Base-by-base conservation (phyloP, 352 stramenopile genomes). In the Globisporangium mamillatum region DNA sequence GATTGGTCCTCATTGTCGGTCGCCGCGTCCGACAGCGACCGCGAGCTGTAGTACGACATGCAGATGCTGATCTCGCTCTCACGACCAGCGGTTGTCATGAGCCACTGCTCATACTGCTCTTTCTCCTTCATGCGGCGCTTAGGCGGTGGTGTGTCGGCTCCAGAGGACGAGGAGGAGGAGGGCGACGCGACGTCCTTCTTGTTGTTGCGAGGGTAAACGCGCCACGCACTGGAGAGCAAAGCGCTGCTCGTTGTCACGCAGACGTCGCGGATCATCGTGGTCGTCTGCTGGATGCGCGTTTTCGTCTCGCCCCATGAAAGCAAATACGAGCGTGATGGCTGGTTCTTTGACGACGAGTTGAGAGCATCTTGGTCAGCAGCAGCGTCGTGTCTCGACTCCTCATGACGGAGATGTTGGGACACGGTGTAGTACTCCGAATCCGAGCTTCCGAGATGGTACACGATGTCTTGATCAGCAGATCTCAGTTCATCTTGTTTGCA, bases 41-140 rank as follows among this genome's bases (percentile, higher is more conserved):
- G 34, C 7, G 63, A 56, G 63, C 63, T 67, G 52, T 41, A 67
- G 63, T 54, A 68, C 36, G 63, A 68, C 63, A 68, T 68, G n/a
- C 63, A 46, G 44, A 63, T 63, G 41, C 44, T 68, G 56, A 63
- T 63, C 63, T 58, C 63, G 41, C 63, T 68, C 18, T 56, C 55
- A 12, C 63, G 63, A 9, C 36, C 24, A 6, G 38, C 38, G 9
- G 22, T 55, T 2, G 14, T 55, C 6, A 27, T 16, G 24, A 64
- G 24, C 59, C 59, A 64, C 38, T 41, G 59, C 16, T 55, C 59
- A 10, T 25, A 50, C 36, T 60, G 52, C n/a, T 60, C 20, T 4
- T 20, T 25, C 18, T 36, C 52, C 14, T 59, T 44, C 22, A n/a
- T 27, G 1, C n/a, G 32, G 12, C 52, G 48, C 41, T 34, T 34